A percentile compares a stretch with the other conserved stretches of the same genome.
Evolutionary conservation across 768 basidiomycete genomes (phyloP).

Genomic region (Sarcomyxa edulis): DNA sequence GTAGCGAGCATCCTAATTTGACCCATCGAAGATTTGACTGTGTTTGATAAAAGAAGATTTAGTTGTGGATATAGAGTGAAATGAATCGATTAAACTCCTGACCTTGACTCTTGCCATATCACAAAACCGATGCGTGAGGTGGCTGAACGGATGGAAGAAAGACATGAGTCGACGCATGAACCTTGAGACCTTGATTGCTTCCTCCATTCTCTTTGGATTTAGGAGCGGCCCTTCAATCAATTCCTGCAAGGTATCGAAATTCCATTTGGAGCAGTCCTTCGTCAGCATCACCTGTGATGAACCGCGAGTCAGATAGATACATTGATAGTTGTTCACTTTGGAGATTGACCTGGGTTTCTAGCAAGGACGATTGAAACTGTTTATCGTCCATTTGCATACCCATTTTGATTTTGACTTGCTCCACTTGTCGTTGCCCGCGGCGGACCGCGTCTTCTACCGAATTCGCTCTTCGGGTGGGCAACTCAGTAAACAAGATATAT

Average conservation of each 20-base stretch:
- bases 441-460: constrained; percentile 83
- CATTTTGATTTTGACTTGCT: constrained; percentile 84
- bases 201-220: constrained; percentile 89
- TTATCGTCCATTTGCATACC: constrained; percentile 95
- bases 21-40: constrained; percentile 86
- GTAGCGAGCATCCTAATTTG: constrained; percentile 71
- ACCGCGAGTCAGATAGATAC: background rate
- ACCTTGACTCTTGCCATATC: constrained; percentile 71
- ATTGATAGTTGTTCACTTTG: background rate
- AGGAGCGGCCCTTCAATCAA: constrained; percentile 89
- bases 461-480: constrained; percentile 47
- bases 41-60: background rate
- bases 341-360: constrained; percentile 77
- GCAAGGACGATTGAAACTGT: constrained; percentile 76
- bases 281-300: constrained; percentile 69
- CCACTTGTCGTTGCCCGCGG: constrained; percentile 85
- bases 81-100: constrained; percentile 3
- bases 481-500: too few relatives aligned
- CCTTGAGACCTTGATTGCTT: constrained; percentile 85
- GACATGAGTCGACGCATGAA: constrained; percentile 88
- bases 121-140: constrained; percentile 86
- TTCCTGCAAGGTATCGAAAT: constrained; percentile 82
- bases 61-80: background rate
- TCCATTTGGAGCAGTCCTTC: constrained; percentile 91
- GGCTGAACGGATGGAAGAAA: constrained; percentile 89